Evolutionary conservation across 352 stramenopile species (phyloP).

Genomic region (Globisporangium heterothallicum): DNA sequence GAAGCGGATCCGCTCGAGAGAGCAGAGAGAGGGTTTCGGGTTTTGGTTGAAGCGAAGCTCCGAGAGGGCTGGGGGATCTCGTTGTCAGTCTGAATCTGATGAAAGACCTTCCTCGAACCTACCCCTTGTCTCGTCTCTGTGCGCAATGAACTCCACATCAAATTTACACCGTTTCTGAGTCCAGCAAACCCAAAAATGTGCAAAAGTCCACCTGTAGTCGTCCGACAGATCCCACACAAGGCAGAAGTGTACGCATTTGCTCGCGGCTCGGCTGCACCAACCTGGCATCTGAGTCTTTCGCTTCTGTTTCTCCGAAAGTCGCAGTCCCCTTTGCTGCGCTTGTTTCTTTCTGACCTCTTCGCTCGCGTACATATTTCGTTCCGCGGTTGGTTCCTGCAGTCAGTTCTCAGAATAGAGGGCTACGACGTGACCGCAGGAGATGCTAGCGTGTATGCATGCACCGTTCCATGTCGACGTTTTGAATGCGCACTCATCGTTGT

Average conservation of each 20-base stretch:
- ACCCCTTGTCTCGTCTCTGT: not conserved
- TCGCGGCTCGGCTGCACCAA: too few species aligned
- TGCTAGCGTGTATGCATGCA: too few species aligned
- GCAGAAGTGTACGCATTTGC: not conserved
- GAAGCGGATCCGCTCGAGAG: not conserved
- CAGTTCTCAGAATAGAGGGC: not conserved
- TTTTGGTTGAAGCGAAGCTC: not conserved
- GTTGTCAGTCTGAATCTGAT: constrained; percentile 1
- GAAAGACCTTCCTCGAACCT: not conserved
- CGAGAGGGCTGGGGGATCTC: not conserved
- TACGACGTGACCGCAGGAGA: not conserved
- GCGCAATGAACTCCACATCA: not conserved
- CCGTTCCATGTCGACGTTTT: too few species aligned
- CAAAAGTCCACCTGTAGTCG: not conserved
- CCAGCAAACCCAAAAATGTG: not conserved
- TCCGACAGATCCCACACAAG: not conserved
- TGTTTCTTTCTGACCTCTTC: not conserved
- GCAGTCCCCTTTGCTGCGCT: not conserved
- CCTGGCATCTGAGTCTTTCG: not conserved
- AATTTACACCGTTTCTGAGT: not conserved
- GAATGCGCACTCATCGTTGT: not conserved
- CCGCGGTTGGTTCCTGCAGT: not conserved
- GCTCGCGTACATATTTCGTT: not conserved
- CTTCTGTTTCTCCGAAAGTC: not conserved
- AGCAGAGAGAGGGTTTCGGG: too few species aligned